Base-by-base conservation (phyloP, 805 yeast genomes). In the Ascoidea tarda region DNA sequence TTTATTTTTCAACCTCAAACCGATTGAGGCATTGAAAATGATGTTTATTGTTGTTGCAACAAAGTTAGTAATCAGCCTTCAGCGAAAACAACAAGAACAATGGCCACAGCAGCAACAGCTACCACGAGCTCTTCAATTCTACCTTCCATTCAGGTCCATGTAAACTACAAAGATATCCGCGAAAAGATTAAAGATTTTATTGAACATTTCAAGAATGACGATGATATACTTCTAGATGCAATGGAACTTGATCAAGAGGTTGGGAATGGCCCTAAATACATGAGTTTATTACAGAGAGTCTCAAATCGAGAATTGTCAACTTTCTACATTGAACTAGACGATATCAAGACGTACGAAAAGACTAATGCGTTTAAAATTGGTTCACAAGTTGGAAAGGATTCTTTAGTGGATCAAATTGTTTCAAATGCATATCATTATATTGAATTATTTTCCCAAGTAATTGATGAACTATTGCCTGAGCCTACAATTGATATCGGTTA, bases 391-490 rank as follows among this genome's bases (percentile, higher is more conserved):
- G 62, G 60, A 10, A 58, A 57, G n/a, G 61, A 60, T 50, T 61
- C 71, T 21, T 68, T 87, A 51, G 77, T 80, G 33, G 78, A 75
- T 51, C 74, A 77, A 52, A 80, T 93, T 46, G 66, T 74, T 58
- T 79, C 78, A 51, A 93, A 93, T 65, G 79, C 98, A 0, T 72
- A 80, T 60, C 87, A 87, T 60, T 91, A 83, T 62, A 67, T 80
- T 31, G 97, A 91, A 60, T 63, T 93, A 32, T 84, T 95, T 63
- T 75, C 87, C 50, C 69, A 72, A 50, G 82, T 81, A 14, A 78
- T 87, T 48, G 99, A 93, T 67, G 81, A 79, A 50, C 66, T 87
- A 54, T 77, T 91, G 78, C 99, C 99, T 0, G 76, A 74, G 56
- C 91, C 98, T n/a, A 83, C 93, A 1, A 79, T 75, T 50, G 90